phyloP scores from a whole-genome alignment of 225 moss, liverwort and hornwort genomes.

The Straminergon stramineum region DNA sequence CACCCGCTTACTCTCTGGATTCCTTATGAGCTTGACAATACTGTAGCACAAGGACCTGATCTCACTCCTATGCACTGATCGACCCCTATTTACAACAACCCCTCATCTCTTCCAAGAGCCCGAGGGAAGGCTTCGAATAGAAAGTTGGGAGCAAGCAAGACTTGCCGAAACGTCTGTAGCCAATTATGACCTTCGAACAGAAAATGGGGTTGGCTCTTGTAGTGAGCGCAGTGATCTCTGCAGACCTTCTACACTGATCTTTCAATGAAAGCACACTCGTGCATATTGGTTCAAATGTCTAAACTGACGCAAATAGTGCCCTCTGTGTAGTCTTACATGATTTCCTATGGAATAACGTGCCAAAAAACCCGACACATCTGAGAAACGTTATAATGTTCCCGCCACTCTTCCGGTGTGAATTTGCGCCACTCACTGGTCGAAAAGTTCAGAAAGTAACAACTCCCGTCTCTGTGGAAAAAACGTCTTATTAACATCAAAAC shows the following conservation, averaged over 20 bases:
- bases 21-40: background rate
- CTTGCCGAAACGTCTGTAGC: background rate
- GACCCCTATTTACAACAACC: background rate
- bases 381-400: rapidly evolving
- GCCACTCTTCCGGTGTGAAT: rapidly evolving
- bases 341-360: background rate
- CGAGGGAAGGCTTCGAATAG: too few species aligned
- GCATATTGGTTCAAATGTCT: background rate
- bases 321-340: background rate
- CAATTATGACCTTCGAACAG: background rate
- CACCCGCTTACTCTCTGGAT: background rate
- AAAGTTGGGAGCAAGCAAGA: background rate
- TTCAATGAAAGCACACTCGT: background rate
- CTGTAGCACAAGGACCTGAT: background rate
- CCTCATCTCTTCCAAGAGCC: background rate
- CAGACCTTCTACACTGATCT: background rate
- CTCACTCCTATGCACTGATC: background rate
- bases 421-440: background rate
- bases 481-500: background rate
- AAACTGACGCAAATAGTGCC: background rate
- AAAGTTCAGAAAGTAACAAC: background rate
- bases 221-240: background rate
- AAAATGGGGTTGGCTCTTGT: background rate
- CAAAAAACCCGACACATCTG: background rate
- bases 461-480: rapidly evolving